A percentile compares a stretch with the other conserved stretches of the same genome.
phyloP scores from a whole-genome alignment of 129 eudicot genomes.

The Erigeron canadensis region DNA sequence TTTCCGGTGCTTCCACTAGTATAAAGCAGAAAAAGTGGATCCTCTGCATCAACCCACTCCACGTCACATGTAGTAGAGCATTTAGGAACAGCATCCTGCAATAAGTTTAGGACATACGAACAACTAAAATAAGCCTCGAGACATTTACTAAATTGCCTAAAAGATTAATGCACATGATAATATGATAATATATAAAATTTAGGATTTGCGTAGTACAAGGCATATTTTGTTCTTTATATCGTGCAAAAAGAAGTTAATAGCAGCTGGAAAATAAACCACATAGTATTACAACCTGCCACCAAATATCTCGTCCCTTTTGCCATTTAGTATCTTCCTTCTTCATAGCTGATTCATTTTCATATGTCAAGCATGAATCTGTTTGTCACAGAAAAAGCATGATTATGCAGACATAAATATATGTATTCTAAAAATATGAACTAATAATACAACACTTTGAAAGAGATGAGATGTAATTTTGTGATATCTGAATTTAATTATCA shows the following conservation, averaged over 20 bases:
- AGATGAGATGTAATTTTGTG: background rate
- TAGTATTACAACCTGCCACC: conserved; percentile 85
- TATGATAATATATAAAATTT: background rate
- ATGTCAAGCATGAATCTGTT: conserved; percentile 80
- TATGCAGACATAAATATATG: conserved; percentile 10
- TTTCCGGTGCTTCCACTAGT: conserved; percentile 99
- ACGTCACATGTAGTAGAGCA: conserved; percentile 71
- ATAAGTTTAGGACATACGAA: conserved; percentile 5
- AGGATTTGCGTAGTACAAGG: background rate
- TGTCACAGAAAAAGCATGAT: conserved; percentile 24
- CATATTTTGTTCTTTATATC: background rate
- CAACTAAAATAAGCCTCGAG: conserved; percentile 2
- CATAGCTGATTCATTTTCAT: conserved; percentile 80
- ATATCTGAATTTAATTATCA: too few relatives aligned
- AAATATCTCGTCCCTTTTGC: conserved; percentile 76
- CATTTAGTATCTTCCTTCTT: conserved; percentile 79
- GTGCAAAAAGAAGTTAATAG: background rate
- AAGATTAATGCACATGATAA: too few relatives aligned
- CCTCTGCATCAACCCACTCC: conserved; percentile 96
- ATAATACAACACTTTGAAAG: background rate
- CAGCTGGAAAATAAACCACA: background rate
- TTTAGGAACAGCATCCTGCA: conserved; percentile 81
- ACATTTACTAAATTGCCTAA: too few relatives aligned
- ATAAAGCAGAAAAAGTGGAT: conserved; percentile 92
- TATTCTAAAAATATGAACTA: conserved; percentile 15